Conservation (phyloP, 129 eudicot genomes). For the Saussurea involucrata region DNA sequence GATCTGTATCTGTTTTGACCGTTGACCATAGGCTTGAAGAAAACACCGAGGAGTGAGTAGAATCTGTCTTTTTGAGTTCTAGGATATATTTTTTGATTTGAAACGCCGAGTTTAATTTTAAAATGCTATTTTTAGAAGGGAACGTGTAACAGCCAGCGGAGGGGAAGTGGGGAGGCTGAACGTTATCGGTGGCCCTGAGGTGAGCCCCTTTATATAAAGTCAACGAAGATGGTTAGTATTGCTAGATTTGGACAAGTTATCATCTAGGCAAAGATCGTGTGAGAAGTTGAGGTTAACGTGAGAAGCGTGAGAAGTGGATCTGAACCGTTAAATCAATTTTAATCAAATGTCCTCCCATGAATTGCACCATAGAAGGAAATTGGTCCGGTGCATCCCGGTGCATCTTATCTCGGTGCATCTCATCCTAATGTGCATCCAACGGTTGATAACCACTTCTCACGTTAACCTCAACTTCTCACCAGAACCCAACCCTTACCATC, state of each 20-base stretch:
- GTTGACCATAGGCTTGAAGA: conserved; percentile 91
- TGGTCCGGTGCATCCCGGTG: too few species aligned
- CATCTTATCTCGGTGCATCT: too few species aligned
- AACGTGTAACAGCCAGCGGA: conserved; percentile 83
- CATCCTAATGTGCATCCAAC: too few species aligned
- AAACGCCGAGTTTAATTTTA: conserved; percentile 17
- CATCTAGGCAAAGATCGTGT: not conserved
- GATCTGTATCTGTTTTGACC: conserved; percentile 51
- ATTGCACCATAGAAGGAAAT: too few species aligned
- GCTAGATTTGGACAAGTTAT: not conserved
- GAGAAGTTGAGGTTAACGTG: too few species aligned
- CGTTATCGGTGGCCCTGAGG: conserved; percentile 69
- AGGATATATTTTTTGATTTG: not conserved
- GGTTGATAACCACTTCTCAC: too few species aligned
- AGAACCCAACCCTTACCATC: too few species aligned
- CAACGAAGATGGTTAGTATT: not conserved
- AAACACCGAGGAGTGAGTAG: conserved; percentile 70
- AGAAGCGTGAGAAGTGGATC: too few species aligned
- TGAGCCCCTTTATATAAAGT: conserved; percentile 15
- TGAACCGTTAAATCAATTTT: too few species aligned
- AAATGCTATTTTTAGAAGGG: conserved; percentile 44
- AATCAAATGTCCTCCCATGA: too few species aligned
- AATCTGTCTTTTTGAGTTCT: not conserved
- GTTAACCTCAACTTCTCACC: too few species aligned
- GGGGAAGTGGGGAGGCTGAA: conserved; percentile 89